Percentiles rank a stretch among this genome's conserved stretches.
These are phyloP conservation scores for Myochromella boudieri DNA, from an alignment of 768 basidiomycete species.

Conservation along the genomic window DNA sequence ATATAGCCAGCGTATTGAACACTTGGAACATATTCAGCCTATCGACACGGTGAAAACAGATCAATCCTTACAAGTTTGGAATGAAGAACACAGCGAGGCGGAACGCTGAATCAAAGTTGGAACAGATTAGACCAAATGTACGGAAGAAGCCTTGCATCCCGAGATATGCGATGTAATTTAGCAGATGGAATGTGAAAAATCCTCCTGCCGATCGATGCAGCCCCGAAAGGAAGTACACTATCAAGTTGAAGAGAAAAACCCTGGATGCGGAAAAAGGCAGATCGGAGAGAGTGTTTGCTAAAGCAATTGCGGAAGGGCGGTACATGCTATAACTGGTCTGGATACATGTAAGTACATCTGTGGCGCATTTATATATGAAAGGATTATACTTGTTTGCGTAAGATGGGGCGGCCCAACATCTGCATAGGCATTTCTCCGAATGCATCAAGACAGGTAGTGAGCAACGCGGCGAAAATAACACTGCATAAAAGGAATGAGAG, in stretches of 20 bases:
- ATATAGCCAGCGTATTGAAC: constrained; percentile 72
- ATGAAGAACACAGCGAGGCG: constrained; percentile 66
- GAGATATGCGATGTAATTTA: constrained; percentile 64
- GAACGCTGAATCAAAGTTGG: constrained; percentile 46
- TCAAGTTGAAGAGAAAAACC: constrained; percentile 59
- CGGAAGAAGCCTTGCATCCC: constrained; percentile 87
- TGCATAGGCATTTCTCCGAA: constrained; percentile 76
- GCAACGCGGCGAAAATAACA: constrained; percentile 70
- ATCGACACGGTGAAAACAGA: not conserved
- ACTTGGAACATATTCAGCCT: constrained; percentile 18
- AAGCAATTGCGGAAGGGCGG: constrained; percentile 59
- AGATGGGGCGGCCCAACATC: constrained; percentile 79
- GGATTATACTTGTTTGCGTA: constrained; percentile 56
- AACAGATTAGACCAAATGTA: constrained; percentile 56
- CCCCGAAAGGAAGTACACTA: constrained; percentile 68
- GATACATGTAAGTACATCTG: not conserved
- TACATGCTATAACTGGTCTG: constrained; percentile 65
- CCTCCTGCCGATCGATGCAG: constrained; percentile 43
- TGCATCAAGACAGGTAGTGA: constrained; percentile 70
- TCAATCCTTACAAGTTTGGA: constrained; percentile 57
- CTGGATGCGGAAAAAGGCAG: constrained; percentile 65
- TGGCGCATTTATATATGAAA: not conserved
- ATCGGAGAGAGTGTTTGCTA: constrained; percentile 69
- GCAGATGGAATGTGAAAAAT: constrained; percentile 61
- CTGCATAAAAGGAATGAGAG: constrained; percentile 17